Evolutionary conservation across 768 basidiomycete genomes (phyloP).

Genomic region (Serendipita sp.): DNA sequence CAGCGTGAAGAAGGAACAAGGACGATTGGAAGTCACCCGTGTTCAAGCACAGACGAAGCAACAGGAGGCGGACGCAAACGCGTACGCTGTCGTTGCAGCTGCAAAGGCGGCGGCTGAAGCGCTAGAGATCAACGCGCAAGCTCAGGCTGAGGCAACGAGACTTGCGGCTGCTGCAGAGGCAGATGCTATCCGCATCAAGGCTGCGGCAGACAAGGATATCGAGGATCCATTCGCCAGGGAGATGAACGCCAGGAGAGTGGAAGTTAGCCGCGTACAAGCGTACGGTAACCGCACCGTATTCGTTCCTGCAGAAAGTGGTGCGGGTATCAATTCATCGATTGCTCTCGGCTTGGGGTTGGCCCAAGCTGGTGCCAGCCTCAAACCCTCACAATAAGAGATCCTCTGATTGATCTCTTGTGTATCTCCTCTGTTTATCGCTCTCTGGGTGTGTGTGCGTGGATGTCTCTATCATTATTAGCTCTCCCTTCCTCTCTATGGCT

Average conservation of each 20-base stretch:
- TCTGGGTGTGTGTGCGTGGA: too few relatives aligned
- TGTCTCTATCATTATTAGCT: background rate
- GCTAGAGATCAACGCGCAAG: slow-evolving; percentile 54
- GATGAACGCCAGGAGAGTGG: slow-evolving; percentile 56
- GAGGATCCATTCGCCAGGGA: slow-evolving; percentile 54
- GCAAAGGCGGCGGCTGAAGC: slow-evolving; percentile 59
- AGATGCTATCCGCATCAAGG: slow-evolving; percentile 46
- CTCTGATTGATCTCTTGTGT: background rate
- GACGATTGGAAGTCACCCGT: slow-evolving; percentile 55
- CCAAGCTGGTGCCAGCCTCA: background rate
- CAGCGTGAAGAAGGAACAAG: slow-evolving; percentile 74
- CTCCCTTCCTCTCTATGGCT: background rate
- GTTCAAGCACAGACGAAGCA: slow-evolving; percentile 55
- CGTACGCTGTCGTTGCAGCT: slow-evolving; percentile 55
- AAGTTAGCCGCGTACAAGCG: slow-evolving; percentile 44
- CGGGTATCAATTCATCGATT: background rate
- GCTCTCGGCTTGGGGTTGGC: background rate
- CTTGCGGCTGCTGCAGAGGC: slow-evolving; percentile 63
- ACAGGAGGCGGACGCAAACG: slow-evolving; percentile 59
- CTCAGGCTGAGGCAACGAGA: slow-evolving; percentile 63
- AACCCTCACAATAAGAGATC: background rate
- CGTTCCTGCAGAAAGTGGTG: slow-evolving; percentile 8
- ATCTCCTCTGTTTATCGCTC: background rate
- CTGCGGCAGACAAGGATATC: slow-evolving; percentile 45
- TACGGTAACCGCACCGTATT: slow-evolving; percentile 33